Evolutionary conservation across 2,329 filamentous ascomycete species (phyloP).

Genomic region (Aureobasidium sp.): DNA sequence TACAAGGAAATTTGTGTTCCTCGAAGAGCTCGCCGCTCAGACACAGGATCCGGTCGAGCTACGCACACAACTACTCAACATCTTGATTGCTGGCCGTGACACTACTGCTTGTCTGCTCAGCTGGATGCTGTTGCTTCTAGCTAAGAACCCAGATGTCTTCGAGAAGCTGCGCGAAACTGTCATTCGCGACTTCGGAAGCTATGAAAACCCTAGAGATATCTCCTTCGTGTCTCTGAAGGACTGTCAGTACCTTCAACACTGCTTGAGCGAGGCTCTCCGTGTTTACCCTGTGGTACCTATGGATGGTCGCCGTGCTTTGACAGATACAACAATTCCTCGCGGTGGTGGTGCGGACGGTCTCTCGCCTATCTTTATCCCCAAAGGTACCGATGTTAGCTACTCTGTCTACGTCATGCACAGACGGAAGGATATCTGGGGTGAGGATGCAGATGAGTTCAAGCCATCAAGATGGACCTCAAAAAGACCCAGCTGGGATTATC

Average conservation of each 20-base stretch:
- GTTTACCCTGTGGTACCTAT: constrained; percentile 49
- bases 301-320: constrained; percentile 45
- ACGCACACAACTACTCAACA: constrained; percentile 41
- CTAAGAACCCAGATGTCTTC: constrained; percentile 27
- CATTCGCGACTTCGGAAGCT: constrained; percentile 20
- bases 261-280: constrained; percentile 58
- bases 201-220: constrained; percentile 34
- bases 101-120: constrained; percentile 49
- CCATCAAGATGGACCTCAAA: constrained; percentile 41
- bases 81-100: constrained; percentile 49
- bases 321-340: constrained; percentile 46
- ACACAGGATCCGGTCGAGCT: constrained; percentile 39
- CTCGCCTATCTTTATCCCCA: constrained; percentile 44
- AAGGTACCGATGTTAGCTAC: constrained; percentile 41
- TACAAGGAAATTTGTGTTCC: constrained; percentile 39
- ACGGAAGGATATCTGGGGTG: constrained; percentile 42
- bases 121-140: constrained; percentile 29
- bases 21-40: constrained; percentile 40
- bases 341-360: constrained; percentile 44
- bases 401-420: constrained; percentile 45
- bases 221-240: constrained; percentile 24
- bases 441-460: constrained; percentile 42
- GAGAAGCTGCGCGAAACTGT: constrained; percentile 24
- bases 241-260: constrained; percentile 40
- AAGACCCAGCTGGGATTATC: constrained; percentile 28